Evolutionary conservation across 2,329 filamentous ascomycete species (phyloP).

Genomic region (Exophiala oligosperma): DNA sequence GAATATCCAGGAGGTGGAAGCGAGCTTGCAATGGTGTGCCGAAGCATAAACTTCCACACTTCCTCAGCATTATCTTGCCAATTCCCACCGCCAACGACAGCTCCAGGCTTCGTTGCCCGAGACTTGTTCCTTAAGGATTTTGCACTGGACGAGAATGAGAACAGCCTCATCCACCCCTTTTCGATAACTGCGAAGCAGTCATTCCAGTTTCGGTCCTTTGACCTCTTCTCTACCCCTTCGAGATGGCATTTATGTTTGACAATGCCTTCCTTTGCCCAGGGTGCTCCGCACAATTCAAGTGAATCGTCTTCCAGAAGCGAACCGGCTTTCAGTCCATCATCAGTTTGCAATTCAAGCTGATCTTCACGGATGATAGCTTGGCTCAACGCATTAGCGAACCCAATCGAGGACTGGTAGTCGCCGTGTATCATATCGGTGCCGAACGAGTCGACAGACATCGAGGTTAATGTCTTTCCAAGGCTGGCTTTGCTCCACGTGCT

Average conservation of each 20-base stretch:
- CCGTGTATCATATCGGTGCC: slow-evolving; percentile 62
- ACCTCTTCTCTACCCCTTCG: slow-evolving; percentile 84
- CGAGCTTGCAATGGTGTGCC: slow-evolving; percentile 87
- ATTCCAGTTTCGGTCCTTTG: slow-evolving; percentile 90
- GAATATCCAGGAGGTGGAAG: slow-evolving; percentile 92
- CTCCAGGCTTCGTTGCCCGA: slow-evolving; percentile 56
- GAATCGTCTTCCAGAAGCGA: slow-evolving; percentile 88
- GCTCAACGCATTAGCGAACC: slow-evolving; percentile 93
- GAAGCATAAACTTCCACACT: slow-evolving; percentile 80
- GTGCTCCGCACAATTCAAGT: slow-evolving; percentile 86
- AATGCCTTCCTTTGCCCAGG: slow-evolving; percentile 97
- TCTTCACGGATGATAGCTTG: slow-evolving; percentile 96
- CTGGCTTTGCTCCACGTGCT: slow-evolving; percentile 96
- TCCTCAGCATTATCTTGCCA: slow-evolving; percentile 97
- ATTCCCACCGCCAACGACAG: slow-evolving; percentile 88
- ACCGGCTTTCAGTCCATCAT: slow-evolving; percentile 60
- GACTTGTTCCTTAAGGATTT: slow-evolving; percentile 73
- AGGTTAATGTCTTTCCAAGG: slow-evolving; percentile 83
- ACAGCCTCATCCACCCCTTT: slow-evolving; percentile 89
- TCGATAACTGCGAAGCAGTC: slow-evolving; percentile 96
- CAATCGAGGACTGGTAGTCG: slow-evolving; percentile 94
- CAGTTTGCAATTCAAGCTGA: slow-evolving; percentile 55
- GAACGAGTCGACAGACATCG: slow-evolving; percentile 89
- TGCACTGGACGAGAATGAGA: slow-evolving; percentile 79
- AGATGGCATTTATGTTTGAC: slow-evolving; percentile 96